Evolutionary conservation across 2,329 filamentous ascomycete species (phyloP).

Genomic region (Pezicula carpinea): DNA sequence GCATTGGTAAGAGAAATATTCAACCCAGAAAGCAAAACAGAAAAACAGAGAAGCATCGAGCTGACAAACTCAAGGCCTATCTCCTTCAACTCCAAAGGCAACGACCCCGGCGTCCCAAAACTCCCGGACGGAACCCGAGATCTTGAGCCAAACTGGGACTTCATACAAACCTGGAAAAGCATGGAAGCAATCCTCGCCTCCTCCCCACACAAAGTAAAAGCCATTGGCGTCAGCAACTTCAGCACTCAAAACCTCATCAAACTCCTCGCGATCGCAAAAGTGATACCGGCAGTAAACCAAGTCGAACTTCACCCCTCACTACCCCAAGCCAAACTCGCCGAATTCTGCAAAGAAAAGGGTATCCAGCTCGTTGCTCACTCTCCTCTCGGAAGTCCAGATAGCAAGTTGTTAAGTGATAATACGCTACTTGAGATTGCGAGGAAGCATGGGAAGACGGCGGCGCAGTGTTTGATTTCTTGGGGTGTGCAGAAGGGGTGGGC

Average conservation of each 20-base stretch:
- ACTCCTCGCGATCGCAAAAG: conserved; percentile 32
- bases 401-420: conserved; percentile 50
- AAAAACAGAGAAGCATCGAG: conserved; percentile 9
- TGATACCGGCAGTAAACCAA: conserved; percentile 51
- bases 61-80: not conserved
- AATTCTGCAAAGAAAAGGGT: conserved; percentile 41
- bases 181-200: conserved; percentile 61
- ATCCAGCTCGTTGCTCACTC: conserved; percentile 47
- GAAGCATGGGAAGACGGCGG: conserved; percentile 53
- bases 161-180: conserved; percentile 69
- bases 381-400: conserved; percentile 27
- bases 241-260: conserved; percentile 26
- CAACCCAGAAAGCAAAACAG: not conserved
- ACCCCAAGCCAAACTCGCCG: conserved; percentile 44
- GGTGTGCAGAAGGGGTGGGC: conserved; percentile 52
- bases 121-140: conserved; percentile 53
- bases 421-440: conserved; percentile 57
- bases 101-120: conserved; percentile 69
- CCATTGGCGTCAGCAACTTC: conserved; percentile 38
- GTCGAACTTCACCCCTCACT: conserved; percentile 54
- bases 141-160: conserved; percentile 31
- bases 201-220: conserved; percentile 41
- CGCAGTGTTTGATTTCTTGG: conserved; percentile 59
- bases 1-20: conserved; percentile 37
- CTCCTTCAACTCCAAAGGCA: conserved; percentile 37